Evolutionary conservation across 148 eudicot species (phyloP), one percentile per base, ranked within the genome.

Genomic region (Dianthus caryophyllus): DNA sequence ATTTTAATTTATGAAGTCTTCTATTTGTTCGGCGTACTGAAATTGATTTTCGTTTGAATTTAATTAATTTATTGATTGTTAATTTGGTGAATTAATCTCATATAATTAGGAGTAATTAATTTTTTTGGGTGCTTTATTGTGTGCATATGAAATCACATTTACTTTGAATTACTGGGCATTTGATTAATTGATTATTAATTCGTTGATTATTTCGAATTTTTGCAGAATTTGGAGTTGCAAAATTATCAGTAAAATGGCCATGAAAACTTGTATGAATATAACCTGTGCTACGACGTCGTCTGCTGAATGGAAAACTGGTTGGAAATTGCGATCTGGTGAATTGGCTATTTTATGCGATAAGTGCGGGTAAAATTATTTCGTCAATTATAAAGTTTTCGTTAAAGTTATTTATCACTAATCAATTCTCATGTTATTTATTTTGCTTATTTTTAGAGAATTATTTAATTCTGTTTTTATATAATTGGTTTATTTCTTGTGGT

Each of bases 281-380:
- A 29, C 79, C 66, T 93, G 98, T 57, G 84, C 84, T 26, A 84
- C 83, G 69, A 74, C 84, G 56, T 80, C 87, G 69, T 80, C 79
- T 10, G 5, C 9, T 61, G 85, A 85, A 39, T 85, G 89, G 89
- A 81, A 75, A 70, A 84, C 77, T 74, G 98, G 96, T 27, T 93
- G 96, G 98, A 77, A 74, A 73, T 71, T 93, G 82, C 85, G 89
- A 83, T 85, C 95, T 65, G 92, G 95, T 70, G 87, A 78, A 68
- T 83, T 84, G 65, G 95, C 96, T 61, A 73, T 21, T 71, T 89
- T 93, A 41, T 93, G 98, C 66, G 73, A 72, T 66, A 87, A 80
- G 56, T 93, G 98, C 95, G 98, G 98, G 98, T 93, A 78, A 72
- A 78, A 72, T 71, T 49, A 58, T 65, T 55, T 48, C 59, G 5